A percentile compares a stretch with the other conserved stretches of the same genome.
These are phyloP conservation scores for Solanum verrucosum DNA, from an alignment of 257 asterid species.

Conservation along the genomic window DNA sequence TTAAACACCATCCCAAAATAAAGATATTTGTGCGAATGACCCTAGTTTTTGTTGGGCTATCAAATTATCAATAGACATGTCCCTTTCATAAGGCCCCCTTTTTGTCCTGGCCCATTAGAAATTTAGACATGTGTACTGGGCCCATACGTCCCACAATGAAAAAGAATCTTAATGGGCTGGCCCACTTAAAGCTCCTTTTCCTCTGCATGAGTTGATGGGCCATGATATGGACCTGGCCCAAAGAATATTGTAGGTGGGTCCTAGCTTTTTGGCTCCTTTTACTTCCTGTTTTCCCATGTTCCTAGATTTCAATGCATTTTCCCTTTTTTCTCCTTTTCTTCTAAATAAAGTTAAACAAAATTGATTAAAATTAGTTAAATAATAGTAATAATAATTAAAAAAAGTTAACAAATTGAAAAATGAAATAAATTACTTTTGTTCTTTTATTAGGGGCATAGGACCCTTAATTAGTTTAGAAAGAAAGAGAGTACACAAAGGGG, in stretches of 20 bases:
- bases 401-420: not conserved
- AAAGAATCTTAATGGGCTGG: not conserved
- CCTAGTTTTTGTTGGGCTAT: not conserved
- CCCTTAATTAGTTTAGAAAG: not conserved
- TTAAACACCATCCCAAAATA: too few relatives aligned
- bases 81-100: not conserved
- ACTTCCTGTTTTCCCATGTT: not conserved
- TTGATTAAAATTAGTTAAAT: not conserved
- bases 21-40: too few relatives aligned
- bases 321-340: not conserved
- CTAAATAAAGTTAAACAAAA: not conserved
- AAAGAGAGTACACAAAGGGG: not conserved
- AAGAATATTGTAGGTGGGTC: slow-evolving; percentile 7
- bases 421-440: not conserved
- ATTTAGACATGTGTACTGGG: not conserved
- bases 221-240: slow-evolving; percentile 2
- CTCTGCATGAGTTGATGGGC: not conserved
- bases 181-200: slow-evolving; percentile 8
- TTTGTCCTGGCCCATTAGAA: slow-evolving; percentile 1
- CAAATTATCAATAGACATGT: not conserved
- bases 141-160: not conserved
- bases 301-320: not conserved
- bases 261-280: not conserved
- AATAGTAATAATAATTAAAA: too few relatives aligned
- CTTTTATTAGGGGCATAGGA: not conserved